These are phyloP conservation scores for Debaryomyces prosopidis DNA, from an alignment of 805 yeast genomes.

Conservation along the genomic window DNA sequence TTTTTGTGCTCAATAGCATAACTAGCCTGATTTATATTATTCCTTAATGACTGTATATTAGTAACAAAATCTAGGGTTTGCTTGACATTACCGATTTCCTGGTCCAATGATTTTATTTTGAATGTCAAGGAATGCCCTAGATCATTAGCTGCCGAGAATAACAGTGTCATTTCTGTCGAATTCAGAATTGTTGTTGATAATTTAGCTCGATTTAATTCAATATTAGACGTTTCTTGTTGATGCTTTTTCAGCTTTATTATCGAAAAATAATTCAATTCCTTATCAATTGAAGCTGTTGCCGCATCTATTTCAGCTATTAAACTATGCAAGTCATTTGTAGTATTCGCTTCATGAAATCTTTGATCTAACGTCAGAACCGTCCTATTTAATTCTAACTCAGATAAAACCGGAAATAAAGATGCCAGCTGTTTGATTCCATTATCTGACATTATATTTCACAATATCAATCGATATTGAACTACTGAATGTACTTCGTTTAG, in stretches of 20 bases:
- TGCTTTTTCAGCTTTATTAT: constrained; percentile 27
- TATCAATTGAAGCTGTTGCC: constrained; percentile 22
- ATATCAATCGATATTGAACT: background rate
- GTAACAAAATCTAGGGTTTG: constrained; percentile 64
- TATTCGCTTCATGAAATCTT: constrained; percentile 20
- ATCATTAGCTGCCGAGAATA: constrained; percentile 60
- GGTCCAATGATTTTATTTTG: constrained; percentile 67
- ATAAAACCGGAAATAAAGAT: constrained; percentile 3
- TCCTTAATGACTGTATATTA: constrained; percentile 64
- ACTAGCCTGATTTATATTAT: constrained; percentile 62
- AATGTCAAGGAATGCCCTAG: constrained; percentile 68
- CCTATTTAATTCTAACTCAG: constrained; percentile 4
- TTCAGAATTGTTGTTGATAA: constrained; percentile 59
- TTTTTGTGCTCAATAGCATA: constrained; percentile 67
- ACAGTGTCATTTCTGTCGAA: constrained; percentile 55
- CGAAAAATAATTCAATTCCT: constrained; percentile 24
- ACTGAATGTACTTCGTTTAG: background rate
- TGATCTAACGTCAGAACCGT: constrained; percentile 7
- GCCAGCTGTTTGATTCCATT: background rate
- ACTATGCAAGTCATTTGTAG: constrained; percentile 28
- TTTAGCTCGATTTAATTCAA: constrained; percentile 63
- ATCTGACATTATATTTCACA: constrained; percentile 3
- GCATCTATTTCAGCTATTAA: constrained; percentile 29
- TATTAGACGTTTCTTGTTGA: constrained; percentile 39
- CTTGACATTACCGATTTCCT: constrained; percentile 65